These are phyloP conservation scores for Urostyla sp. DNA, from an alignment of 73 alveolate species.

Conservation along the genomic window DNA sequence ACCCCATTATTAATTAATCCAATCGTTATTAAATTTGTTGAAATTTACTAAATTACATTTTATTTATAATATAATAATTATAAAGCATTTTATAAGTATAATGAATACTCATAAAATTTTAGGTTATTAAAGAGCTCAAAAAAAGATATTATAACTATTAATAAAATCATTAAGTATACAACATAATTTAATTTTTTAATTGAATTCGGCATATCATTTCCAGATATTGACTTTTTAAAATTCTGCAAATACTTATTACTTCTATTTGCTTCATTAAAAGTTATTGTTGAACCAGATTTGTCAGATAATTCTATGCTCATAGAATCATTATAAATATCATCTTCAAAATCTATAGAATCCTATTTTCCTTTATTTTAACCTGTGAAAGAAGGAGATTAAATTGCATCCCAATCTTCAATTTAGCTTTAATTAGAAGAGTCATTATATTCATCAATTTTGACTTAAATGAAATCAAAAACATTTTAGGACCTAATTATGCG, in stretches of 20 bases:
- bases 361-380: neutral
- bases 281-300: constrained; percentile 4
- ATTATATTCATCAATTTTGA: constrained; percentile 3
- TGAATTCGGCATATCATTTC: constrained; percentile 13
- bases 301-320: neutral
- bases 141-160: neutral
- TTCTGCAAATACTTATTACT: neutral
- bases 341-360: constrained; percentile 15
- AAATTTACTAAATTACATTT: neutral
- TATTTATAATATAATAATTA: neutral
- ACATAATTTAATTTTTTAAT: constrained; percentile 3
- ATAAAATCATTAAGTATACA: neutral
- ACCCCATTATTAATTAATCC: neutral
- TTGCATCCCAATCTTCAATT: neutral
- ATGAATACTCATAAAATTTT: neutral
- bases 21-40: neutral
- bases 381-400: neutral
- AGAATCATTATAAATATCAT: neutral
- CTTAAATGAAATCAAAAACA: constrained; percentile 10
- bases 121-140: neutral
- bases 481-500: constrained; percentile 33
- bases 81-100: neutral
- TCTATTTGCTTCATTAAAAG: neutral
- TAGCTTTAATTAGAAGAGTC: neutral
- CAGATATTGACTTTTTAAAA: constrained; percentile 17